Evolutionary conservation across 371 early-diverging fungal species (phyloP).

Genomic region (Mucor lusitanicus): DNA sequence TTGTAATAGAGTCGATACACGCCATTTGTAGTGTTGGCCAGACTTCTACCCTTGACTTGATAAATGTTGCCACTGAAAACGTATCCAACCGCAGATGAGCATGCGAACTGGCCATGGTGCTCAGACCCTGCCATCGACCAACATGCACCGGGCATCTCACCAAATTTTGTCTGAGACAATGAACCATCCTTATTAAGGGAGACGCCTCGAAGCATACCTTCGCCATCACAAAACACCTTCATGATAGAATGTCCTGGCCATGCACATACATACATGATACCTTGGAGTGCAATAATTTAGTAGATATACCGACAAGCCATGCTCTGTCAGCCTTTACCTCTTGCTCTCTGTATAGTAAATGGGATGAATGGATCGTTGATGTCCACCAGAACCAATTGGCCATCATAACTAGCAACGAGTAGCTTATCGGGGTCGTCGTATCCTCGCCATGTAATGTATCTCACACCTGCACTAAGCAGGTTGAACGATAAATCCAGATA

Average conservation of each 20-base stretch:
- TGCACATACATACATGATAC: not conserved
- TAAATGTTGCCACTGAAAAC: conserved; percentile 8
- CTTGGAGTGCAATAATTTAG: not conserved
- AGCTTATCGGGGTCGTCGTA: conserved; percentile 15
- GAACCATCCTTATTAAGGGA: not conserved
- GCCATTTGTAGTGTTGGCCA: not conserved
- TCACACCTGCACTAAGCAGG: conserved; percentile 32
- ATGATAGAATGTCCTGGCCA: not conserved
- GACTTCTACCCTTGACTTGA: not conserved
- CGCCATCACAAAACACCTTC: not conserved
- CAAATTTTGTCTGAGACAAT: not conserved
- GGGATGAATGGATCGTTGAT: conserved; percentile 35
- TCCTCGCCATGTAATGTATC: conserved; percentile 23
- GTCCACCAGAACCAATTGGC: conserved; percentile 38
- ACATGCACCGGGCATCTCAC: conserved; percentile 1
- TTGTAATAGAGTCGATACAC: conserved; percentile 18
- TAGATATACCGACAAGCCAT: not conserved
- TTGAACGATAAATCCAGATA: conserved; percentile 7
- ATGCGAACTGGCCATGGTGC: conserved; percentile 15
- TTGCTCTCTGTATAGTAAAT: not conserved
- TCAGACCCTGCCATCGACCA: conserved; percentile 17
- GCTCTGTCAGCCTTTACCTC: not conserved
- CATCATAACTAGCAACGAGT: conserved; percentile 44
- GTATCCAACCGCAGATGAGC: conserved; percentile 15
- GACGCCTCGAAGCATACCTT: not conserved